Base-by-base conservation (phyloP, 2,329 filamentous ascomycete species). In the Arthrobotrys musiformis region DNA sequence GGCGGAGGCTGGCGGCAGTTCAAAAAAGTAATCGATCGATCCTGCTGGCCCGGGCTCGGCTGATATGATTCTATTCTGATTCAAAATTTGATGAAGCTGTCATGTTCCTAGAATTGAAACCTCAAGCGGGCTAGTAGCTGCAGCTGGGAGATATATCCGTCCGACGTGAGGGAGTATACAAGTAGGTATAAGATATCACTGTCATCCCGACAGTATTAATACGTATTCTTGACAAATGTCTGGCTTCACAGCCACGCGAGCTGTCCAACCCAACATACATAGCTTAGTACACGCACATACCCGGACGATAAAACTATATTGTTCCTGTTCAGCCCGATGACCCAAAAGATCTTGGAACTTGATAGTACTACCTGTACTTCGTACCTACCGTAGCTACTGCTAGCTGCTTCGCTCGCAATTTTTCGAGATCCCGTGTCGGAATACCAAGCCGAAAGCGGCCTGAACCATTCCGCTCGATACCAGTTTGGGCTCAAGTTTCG, bases 391-490 rank as follows among this genome's bases (percentile, higher is more conserved):
- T 33, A 33, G 9, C 30, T 33, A 33, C 30, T 33, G 4, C 24
- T n/a, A 22, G 15, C 54, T 58, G 30, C 54, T 58, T 58, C 33
- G 54, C 33, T 58, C 54, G 58, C 30, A 62, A 62, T 33, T 33
- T 42, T 33, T 66, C 44, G 15, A 40, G 26, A 52, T 35, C 46
- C 62, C 62, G 46, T 61, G 66, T 52, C 67, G 67, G 67, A 48
- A 70, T 26, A 54, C 56, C 44, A 52, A 33, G 30, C 66, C 66
- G 66, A 70, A 63, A 70, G 17, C 56, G 58, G 67, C 67, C 52
- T 46, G 56, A 28, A 35, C 30, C 35, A 56, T 58, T 42, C 58
- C 54, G 56, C 19, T 44, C 37, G 24, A 40, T 64, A 52, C 58
- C 37, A 61, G 46, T 64, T 67, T 44, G 24, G 37, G 66, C 35